A percentile compares a stretch with the other conserved stretches of the same genome.
Conservation (phyloP, 345 rosid genomes). For the Lenwebbia sp. region DNA sequence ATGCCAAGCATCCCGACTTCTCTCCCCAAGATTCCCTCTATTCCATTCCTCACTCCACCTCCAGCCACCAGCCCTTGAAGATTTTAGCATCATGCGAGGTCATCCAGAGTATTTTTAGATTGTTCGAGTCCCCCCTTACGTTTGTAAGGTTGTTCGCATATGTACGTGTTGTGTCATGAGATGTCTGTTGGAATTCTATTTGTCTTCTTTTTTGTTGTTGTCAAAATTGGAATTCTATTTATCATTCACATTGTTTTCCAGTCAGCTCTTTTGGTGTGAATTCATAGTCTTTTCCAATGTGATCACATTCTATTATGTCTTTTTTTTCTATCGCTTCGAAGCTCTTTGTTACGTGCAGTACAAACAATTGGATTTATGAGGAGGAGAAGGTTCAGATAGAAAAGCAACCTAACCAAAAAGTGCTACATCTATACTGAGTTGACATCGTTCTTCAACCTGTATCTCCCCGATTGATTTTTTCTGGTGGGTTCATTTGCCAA, state of each 20-base stretch:
- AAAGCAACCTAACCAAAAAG: background rate
- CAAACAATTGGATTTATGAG: background rate
- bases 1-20: conserved; percentile 14
- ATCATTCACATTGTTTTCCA: background rate
- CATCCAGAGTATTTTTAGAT: background rate
- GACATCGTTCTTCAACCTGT: background rate
- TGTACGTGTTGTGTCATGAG: background rate
- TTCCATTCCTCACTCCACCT: conserved; percentile 23
- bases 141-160: background rate
- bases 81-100: background rate
- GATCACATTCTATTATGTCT: background rate
- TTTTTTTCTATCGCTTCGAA: background rate
- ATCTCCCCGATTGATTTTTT: background rate
- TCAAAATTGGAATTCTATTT: background rate
- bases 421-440: background rate
- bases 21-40: conserved; percentile 18
- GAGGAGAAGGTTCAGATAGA: background rate
- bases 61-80: conserved; percentile 13
- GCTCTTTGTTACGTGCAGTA: background rate
- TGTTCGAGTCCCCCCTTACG: background rate
- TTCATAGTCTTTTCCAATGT: background rate
- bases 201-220: no score
- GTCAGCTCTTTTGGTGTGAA: background rate
- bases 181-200: background rate
- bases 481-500: background rate